These are phyloP conservation scores for Arthromyces matolae DNA, from an alignment of 768 basidiomycete species.

Conservation along the genomic window DNA sequence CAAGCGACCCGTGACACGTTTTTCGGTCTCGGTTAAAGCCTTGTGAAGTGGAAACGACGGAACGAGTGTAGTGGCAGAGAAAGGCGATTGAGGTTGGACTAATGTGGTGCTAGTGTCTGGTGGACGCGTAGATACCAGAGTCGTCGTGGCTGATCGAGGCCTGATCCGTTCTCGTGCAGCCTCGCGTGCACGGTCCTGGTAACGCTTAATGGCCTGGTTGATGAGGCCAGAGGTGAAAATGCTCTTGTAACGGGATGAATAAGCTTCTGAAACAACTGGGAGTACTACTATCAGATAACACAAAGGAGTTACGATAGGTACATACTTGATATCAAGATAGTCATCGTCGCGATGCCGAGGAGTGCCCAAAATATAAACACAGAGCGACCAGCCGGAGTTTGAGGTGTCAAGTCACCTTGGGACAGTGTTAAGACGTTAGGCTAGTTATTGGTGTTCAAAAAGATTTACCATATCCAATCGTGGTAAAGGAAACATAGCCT, in stretches of 20 bases:
- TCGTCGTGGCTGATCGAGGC: neutral
- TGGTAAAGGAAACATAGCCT: conserved; percentile 74
- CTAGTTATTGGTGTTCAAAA: neutral
- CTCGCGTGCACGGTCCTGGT: conserved; percentile 21
- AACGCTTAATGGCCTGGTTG: conserved; percentile 42
- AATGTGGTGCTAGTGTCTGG: conserved; percentile 6
- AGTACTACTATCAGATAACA: neutral
- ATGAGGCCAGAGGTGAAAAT: conserved; percentile 46
- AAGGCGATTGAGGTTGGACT: conserved; percentile 3
- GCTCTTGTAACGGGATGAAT: conserved; percentile 59
- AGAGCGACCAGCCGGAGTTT: conserved; percentile 65
- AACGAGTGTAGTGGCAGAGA: neutral
- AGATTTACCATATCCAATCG: conserved; percentile 59
- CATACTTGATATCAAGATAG: conserved; percentile 68
- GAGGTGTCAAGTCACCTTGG: conserved; percentile 58
- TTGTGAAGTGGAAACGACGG: conserved; percentile 7
- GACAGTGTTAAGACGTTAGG: too few relatives aligned
- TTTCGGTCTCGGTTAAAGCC: conserved; percentile 16
- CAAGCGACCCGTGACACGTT: conserved; percentile 21
- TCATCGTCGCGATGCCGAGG: conserved; percentile 72
- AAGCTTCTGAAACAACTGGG: conserved; percentile 63
- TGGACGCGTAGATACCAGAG: neutral
- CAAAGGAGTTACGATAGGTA: conserved; percentile 1
- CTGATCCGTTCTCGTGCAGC: neutral
- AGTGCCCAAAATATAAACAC: conserved; percentile 80